Percentiles rank a stretch among this genome's conserved stretches.
These are phyloP conservation scores for Cladosporium sp. DNA, from an alignment of 2,329 filamentous ascomycete species.

Conservation along the genomic window DNA sequence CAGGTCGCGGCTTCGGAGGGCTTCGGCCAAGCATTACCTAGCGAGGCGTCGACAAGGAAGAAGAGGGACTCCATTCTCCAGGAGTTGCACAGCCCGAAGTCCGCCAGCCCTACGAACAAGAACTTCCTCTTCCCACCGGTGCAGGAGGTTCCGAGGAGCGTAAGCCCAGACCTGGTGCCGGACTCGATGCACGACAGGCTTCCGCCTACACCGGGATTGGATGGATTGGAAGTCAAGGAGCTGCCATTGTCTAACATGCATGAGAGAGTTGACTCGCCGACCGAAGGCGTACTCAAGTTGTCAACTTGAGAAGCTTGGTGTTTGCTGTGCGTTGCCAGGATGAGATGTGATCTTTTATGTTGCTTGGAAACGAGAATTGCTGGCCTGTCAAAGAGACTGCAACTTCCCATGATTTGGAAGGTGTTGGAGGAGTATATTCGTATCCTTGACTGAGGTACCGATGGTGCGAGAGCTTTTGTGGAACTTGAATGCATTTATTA, in stretches of 20 bases:
- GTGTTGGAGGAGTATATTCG: no score
- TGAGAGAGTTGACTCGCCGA: conserved; percentile 21
- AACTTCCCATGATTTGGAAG: no score
- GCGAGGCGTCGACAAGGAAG: conserved; percentile 25
- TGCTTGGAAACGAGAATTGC: no score
- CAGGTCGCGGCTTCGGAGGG: conserved; percentile 42
- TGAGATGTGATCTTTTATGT: no score
- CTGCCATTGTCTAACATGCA: conserved; percentile 30
- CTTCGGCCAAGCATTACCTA: conserved; percentile 41
- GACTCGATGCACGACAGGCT: conserved; percentile 34
- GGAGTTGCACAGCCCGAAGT: conserved; percentile 30
- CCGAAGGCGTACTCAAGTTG: not conserved
- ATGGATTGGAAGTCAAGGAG: conserved; percentile 29
- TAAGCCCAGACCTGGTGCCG: conserved; percentile 33
- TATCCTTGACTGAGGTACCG: no score
- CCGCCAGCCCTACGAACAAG: conserved; percentile 17
- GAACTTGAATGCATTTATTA: no score
- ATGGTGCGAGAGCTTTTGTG: no score
- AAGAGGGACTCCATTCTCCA: conserved; percentile 35
- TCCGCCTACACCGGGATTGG: conserved; percentile 18
- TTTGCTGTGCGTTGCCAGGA: no score
- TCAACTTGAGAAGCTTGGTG: no score
- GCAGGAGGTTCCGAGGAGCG: conserved; percentile 19
- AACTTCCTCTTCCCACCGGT: conserved; percentile 21
- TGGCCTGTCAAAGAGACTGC: no score